Conservation (phyloP, 2,329 filamentous ascomycete species). For the Colletotrichum sp. region DNA sequence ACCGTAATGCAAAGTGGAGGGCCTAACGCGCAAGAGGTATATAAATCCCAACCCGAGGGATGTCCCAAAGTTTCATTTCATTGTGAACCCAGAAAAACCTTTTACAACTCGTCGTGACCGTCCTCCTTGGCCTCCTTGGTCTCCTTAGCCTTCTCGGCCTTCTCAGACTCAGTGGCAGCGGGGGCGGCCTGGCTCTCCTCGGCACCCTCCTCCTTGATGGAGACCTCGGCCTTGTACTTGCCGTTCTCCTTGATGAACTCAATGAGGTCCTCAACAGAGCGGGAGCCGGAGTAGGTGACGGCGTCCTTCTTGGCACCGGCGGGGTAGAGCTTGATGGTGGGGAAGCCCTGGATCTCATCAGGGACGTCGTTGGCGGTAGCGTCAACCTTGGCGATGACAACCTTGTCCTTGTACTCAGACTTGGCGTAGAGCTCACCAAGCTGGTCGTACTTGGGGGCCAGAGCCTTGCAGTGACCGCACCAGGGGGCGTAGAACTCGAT, state of each 20-base stretch:
- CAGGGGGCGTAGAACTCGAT: constrained; percentile 99
- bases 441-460: constrained; percentile 96
- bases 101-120: constrained; percentile 80
- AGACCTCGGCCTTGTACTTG: constrained; percentile 80
- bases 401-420: constrained; percentile 81
- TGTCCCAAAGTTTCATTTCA: constrained; percentile 18
- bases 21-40: constrained; percentile 26
- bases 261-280: constrained; percentile 89
- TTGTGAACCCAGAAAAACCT: constrained; percentile 22
- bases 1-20: constrained; percentile 15
- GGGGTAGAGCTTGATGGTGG: constrained; percentile 97
- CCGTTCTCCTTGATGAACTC: constrained; percentile 95
- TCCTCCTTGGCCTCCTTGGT: constrained; percentile 50
- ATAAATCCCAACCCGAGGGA: constrained; percentile 21
- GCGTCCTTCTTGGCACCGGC: constrained; percentile 87
- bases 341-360: constrained; percentile 96
- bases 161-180: constrained; percentile 53
- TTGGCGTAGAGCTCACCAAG: constrained; percentile 79
- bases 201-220: constrained; percentile 57
- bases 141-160: constrained; percentile 42
- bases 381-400: constrained; percentile 96
- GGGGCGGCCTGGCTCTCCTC: constrained; percentile 58
- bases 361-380: constrained; percentile 96
- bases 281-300: constrained; percentile 85
- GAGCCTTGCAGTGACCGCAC: constrained; percentile 99